A percentile compares a stretch with the other conserved stretches of the same genome.
These are phyloP conservation scores for Luvunga scandens DNA, from an alignment of 345 rosid species.

Conservation along the genomic window DNA sequence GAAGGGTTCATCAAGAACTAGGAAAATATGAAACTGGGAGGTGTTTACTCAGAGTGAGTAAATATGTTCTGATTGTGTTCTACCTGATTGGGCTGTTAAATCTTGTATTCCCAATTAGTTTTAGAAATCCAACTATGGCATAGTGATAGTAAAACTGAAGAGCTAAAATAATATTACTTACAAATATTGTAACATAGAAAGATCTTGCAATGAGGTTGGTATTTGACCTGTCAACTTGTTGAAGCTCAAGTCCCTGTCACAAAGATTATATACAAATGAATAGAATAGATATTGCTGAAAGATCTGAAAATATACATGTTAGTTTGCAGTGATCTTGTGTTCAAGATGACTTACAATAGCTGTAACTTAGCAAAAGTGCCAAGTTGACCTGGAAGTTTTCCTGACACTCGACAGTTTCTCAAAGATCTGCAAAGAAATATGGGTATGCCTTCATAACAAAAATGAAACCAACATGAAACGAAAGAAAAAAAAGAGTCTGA, in stretches of 20 bases:
- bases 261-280: neutral
- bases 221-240: constrained; percentile 52
- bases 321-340: neutral
- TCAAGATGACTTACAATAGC: constrained; percentile 36
- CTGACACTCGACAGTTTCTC: constrained; percentile 44
- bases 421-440: constrained; percentile 34
- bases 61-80: neutral
- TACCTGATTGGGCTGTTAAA: neutral
- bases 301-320: neutral
- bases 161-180: constrained; percentile 23
- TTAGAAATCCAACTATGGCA: neutral
- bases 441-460: neutral
- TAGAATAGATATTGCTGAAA: neutral
- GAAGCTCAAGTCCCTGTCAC: constrained; percentile 57
- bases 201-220: constrained; percentile 39
- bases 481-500: neutral
- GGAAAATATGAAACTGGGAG: neutral
- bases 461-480: neutral
- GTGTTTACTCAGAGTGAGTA: neutral
- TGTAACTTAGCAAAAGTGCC: constrained; percentile 32
- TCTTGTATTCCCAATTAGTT: neutral
- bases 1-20: neutral
- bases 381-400: constrained; percentile 43
- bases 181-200: constrained; percentile 33
- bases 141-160: neutral